A percentile compares a stretch with the other conserved stretches of the same genome.
phyloP scores from a whole-genome alignment of 257 asterid genomes.

The Prunella vulgaris region DNA sequence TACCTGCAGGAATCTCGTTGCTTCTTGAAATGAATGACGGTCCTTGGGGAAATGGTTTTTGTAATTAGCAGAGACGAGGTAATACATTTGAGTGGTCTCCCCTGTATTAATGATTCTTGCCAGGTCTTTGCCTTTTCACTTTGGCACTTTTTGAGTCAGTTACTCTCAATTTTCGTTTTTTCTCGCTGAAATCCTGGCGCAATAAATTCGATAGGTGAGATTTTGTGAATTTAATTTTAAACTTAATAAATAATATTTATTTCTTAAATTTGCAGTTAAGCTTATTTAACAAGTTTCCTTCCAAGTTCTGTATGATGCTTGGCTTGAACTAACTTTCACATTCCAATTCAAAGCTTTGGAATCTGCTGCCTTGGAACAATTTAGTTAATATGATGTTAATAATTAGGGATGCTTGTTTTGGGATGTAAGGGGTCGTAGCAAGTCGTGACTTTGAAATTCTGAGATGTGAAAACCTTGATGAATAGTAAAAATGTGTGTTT shows the following conservation, averaged over 20 bases:
- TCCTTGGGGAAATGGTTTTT: background rate
- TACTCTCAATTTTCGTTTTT: slow-evolving; percentile 16
- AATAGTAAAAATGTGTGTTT: too few relatives aligned
- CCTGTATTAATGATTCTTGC: slow-evolving; percentile 2
- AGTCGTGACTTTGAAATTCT: too few relatives aligned
- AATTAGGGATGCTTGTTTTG: too few relatives aligned
- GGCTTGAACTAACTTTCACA: background rate
- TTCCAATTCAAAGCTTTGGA: too few relatives aligned
- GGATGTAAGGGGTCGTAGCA: too few relatives aligned
- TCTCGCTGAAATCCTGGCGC: slow-evolving; percentile 13
- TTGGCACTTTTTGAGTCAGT: slow-evolving; percentile 6
- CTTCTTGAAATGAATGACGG: slow-evolving; percentile 10
- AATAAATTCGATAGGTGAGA: slow-evolving; percentile 15
- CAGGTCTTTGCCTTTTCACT: slow-evolving; percentile 5
- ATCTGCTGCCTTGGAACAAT: too few relatives aligned
- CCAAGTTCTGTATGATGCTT: background rate
- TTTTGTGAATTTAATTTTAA: slow-evolving; percentile 8
- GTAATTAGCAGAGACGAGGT: slow-evolving; percentile 11
- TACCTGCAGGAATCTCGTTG: background rate
- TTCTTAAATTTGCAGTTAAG: background rate
- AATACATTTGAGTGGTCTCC: slow-evolving; percentile 6
- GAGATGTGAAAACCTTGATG: too few relatives aligned
- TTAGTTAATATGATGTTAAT: too few relatives aligned
- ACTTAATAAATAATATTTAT: background rate
- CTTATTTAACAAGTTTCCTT: background rate